Evolutionary conservation across 2,329 filamentous ascomycete genomes (phyloP), one percentile per base, ranked within the genome.

Genomic region (Pleomassaria siparia): DNA sequence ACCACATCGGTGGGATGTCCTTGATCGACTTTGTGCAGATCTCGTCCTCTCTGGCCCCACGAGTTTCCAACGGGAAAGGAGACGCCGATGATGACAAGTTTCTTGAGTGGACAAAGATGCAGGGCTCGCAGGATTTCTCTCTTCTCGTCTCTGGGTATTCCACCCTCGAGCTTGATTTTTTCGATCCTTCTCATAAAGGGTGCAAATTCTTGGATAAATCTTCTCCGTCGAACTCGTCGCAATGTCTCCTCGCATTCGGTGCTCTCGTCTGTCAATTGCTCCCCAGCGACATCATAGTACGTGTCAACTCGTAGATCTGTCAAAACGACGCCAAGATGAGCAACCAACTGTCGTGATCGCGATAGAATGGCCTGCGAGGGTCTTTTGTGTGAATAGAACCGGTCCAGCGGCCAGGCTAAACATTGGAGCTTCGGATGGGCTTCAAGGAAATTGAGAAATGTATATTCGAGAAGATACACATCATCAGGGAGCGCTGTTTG

Each of bases 111-210:
- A 39, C 71, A 76, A 32, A 51, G 58, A 47, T 71, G 67, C 10
- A 77, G 45, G 2, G 75, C 74, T 7, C 74, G 69, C 3, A 76
- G 44, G 11, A 71, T 64, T 47, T 78, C 75, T 21, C 75, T 67
- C 44, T 74, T 73, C 51, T 77, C 75, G 50, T 77, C 74, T 9
- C 73, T 65, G 1, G 75, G 73, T 33, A 77, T 69, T 11, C 73
- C 73, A 15, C 75, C 75, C 60, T 77, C 75, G 16, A 78, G 59
- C 47, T 78, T 78, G 56, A 78, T 64, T 32, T 62, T 66, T 46
- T 73, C 58, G 3, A 77, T 42, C n/a, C 60, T 71, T 1, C 54
- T 67, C 73, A 77, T 72, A 25, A 65, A 60, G 1, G 70, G 56
- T 2, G 69, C 73, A 42, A 78, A 76, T 5, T 72, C 66, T 21